Evolutionary conservation across 2,329 filamentous ascomycete species (phyloP).

Genomic region (Sordariomycetes sp.): DNA sequence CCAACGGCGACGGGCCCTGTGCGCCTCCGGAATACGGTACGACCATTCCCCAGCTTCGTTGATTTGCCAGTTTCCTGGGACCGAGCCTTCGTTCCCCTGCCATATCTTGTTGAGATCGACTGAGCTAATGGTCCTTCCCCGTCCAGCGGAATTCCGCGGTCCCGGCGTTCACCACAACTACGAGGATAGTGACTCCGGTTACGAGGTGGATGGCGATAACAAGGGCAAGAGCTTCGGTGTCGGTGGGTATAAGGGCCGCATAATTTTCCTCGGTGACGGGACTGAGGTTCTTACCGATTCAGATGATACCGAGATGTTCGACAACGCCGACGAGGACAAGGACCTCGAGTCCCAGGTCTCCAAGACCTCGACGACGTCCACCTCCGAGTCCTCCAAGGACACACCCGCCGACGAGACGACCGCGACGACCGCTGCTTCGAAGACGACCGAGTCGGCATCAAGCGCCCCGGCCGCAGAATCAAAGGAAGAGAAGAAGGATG

Average conservation of each 20-base stretch:
- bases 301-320: slow-evolving; percentile 89
- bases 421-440: slow-evolving; percentile 6
- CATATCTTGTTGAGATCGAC: slow-evolving; percentile 7
- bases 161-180: slow-evolving; percentile 76
- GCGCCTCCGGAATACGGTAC: slow-evolving; percentile 99
- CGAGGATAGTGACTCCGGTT: slow-evolving; percentile 70
- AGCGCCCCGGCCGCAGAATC: slow-evolving; percentile 12
- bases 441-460: slow-evolving; percentile 10
- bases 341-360: slow-evolving; percentile 77
- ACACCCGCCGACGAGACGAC: slow-evolving; percentile 11
- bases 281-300: slow-evolving; percentile 85
- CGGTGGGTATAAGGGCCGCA: slow-evolving; percentile 69
- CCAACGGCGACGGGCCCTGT: slow-evolving; percentile 94
- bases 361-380: slow-evolving; percentile 47
- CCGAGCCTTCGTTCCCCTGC: no score
- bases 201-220: slow-evolving; percentile 65
- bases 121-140: slow-evolving; percentile 14
- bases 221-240: slow-evolving; percentile 53
- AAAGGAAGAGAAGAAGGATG: slow-evolving; percentile 7
- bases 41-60: slow-evolving; percentile 23
- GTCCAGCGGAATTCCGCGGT: slow-evolving; percentile 72
- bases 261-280: slow-evolving; percentile 92
- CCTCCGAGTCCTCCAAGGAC: slow-evolving; percentile 13
- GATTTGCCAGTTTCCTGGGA: slow-evolving; percentile 2
- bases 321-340: slow-evolving; percentile 75